These are phyloP conservation scores for Aspergillus fructus DNA, from an alignment of 2,329 filamentous ascomycete species.

Conservation along the genomic window DNA sequence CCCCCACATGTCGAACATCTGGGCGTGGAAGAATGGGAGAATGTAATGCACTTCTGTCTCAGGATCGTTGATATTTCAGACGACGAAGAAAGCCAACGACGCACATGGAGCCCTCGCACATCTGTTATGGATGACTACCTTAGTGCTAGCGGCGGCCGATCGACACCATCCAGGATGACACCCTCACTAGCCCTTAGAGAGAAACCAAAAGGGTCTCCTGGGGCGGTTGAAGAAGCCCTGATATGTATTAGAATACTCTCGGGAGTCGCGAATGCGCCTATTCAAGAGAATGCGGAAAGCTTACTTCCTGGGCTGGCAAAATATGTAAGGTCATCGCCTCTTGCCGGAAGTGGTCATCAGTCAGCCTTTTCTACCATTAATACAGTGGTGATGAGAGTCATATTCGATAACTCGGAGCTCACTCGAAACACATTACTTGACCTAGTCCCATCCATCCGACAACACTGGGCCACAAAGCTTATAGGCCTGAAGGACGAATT, in stretches of 20 bases:
- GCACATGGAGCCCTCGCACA: constrained; percentile 27
- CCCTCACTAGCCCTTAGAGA: constrained; percentile 27
- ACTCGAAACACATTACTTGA: constrained; percentile 60
- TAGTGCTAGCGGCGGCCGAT: constrained; percentile 25
- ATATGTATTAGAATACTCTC: constrained; percentile 66
- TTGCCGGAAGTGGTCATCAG: constrained; percentile 65
- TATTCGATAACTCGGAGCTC: constrained; percentile 67
- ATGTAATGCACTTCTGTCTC: constrained; percentile 69
- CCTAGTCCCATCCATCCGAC: constrained; percentile 68
- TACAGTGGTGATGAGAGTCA: constrained; percentile 62
- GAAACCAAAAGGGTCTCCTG: constrained; percentile 29
- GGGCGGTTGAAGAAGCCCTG: constrained; percentile 56
- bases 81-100: constrained; percentile 29
- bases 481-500: constrained; percentile 72
- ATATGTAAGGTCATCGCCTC: constrained; percentile 62
- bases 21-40: constrained; percentile 65
- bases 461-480: constrained; percentile 75
- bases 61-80: constrained; percentile 50
- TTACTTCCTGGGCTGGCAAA: constrained; percentile 59
- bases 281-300: constrained; percentile 55
- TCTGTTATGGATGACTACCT: constrained; percentile 28
- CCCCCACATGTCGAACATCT: constrained; percentile 80
- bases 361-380: constrained; percentile 76
- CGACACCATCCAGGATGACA: constrained; percentile 31
- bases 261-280: constrained; percentile 66